phyloP scores from a whole-genome alignment of 805 yeast genomes.

The Wickerhamiella cacticola region DNA sequence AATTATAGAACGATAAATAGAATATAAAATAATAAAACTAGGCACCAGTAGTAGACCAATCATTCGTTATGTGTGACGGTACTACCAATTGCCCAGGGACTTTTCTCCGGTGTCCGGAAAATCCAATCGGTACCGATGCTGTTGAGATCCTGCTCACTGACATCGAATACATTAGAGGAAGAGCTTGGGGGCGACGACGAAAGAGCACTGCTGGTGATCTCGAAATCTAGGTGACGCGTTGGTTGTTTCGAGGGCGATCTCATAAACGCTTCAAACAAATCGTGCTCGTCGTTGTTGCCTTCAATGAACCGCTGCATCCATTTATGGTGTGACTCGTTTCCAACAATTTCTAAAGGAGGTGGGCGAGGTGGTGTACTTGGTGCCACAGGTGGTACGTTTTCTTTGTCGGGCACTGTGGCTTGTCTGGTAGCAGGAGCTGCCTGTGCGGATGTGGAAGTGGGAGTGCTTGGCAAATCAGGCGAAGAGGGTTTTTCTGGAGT shows the following conservation, averaged over 20 bases:
- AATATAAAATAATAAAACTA: background rate
- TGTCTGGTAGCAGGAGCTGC: background rate
- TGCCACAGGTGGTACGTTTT: slow-evolving; percentile 8
- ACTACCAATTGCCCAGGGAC: background rate
- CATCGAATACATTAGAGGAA: background rate
- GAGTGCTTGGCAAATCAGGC: background rate
- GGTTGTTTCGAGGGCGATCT: slow-evolving; percentile 12
- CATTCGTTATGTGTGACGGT: too few relatives aligned
- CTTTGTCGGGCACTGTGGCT: slow-evolving; percentile 9
- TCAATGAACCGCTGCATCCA: slow-evolving; percentile 14
- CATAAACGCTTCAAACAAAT: slow-evolving; percentile 15
- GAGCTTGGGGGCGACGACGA: slow-evolving; percentile 10
- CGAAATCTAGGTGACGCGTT: slow-evolving; percentile 5
- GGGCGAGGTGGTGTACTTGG: slow-evolving; percentile 1
- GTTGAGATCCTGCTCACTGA: slow-evolving; percentile 7
- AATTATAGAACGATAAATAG: background rate
- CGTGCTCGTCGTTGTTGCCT: slow-evolving; percentile 12
- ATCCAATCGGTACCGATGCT: slow-evolving; percentile 6
- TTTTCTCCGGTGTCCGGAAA: slow-evolving; percentile 4
- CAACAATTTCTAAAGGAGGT: background rate
- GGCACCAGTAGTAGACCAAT: background rate
- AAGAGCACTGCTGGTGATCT: slow-evolving; percentile 1
- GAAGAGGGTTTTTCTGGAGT: background rate
- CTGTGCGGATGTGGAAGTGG: background rate
- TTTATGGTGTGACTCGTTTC: slow-evolving; percentile 12